A percentile compares a stretch with the other conserved stretches of the same genome.
phyloP scores from a whole-genome alignment of 164 flowering plant species.

The Aristolochia fimbriata region DNA sequence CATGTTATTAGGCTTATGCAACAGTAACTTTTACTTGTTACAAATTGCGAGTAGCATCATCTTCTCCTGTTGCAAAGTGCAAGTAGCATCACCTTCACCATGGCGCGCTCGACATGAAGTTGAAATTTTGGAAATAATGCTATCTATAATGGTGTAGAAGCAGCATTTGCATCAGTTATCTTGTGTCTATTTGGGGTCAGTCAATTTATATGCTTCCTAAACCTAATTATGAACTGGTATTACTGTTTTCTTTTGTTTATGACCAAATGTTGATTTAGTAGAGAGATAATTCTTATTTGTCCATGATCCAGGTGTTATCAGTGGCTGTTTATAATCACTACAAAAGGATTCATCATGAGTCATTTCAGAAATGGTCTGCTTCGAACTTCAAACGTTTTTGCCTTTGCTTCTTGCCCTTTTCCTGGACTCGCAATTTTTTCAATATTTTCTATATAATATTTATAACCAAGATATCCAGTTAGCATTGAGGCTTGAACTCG shows the following conservation, averaged over 20 bases:
- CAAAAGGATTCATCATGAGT: slow-evolving; percentile 66
- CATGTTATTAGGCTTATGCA: too few relatives aligned
- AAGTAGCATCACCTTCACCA: too few relatives aligned
- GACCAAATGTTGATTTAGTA: not conserved
- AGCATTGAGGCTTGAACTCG: not conserved
- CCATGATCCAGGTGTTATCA: slow-evolving; percentile 68
- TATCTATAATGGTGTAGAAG: too few relatives aligned
- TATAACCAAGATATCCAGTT: not conserved
- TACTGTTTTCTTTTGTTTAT: not conserved
- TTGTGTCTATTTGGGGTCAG: too few relatives aligned
- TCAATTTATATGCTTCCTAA: too few relatives aligned
- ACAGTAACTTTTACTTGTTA: too few relatives aligned
- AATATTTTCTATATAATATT: not conserved
- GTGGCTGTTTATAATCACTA: slow-evolving; percentile 97
- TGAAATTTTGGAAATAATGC: too few relatives aligned
- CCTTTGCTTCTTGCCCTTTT: not conserved
- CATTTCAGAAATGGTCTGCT: slow-evolving; percentile 36
- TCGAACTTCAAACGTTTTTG: not conserved
- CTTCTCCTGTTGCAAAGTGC: too few relatives aligned
- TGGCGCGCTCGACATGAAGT: too few relatives aligned
- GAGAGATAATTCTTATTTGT: not conserved
- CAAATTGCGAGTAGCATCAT: too few relatives aligned
- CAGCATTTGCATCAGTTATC: too few relatives aligned
- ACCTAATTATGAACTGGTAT: not conserved
- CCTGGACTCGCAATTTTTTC: not conserved